Evolutionary conservation across 129 eudicot species (phyloP), one percentile per base, ranked within the genome.

Genomic region (Silybum marianum): DNA sequence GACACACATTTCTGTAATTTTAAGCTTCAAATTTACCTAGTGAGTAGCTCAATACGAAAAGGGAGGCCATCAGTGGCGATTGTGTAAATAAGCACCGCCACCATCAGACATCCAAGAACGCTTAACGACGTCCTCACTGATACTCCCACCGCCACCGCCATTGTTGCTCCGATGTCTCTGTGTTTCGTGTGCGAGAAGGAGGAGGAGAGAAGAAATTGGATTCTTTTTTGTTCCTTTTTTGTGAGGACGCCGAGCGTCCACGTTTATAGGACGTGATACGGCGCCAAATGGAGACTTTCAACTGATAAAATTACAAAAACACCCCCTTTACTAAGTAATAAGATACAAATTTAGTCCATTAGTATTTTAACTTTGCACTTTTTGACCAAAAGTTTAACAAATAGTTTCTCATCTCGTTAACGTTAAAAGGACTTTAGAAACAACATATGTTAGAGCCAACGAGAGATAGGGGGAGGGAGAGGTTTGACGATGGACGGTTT

Each of bases 21-120:
- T 38, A 44, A 73, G 77, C 78, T 46, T 74, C 7, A 46, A 25
- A 74, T 34, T 13, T 85, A 94, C 98, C 93, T 90, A 8, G 98
- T 94, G 86, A 94, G 97, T 73, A 91, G 93, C 42, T 91, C 89
- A 62, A 34, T 94, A 32, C 91, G 97, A 67, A 91, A 94, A 83
- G 98, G 98, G 26, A 87, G 87, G 38, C 97, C 98, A 67, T 90
- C 91, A 25, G 83, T 87, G 87, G 78, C 77, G 75, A 88, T 78
- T 5, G 98, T 90, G 92, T 90, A 94, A 23, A 91, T 60, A 54
- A 94, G 91, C 69, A 90, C 83, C 9, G 95, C 92, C 21, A 91
- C 69, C 88, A 84, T 88, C 8, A 91, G 7, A 69, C 86, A 76
- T 28, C 97, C 95, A 75, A 91, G 63, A 14, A 78, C 86, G 46